Conservation (phyloP, 2,329 filamentous ascomycete genomes). For the Laburnicola sp. region DNA sequence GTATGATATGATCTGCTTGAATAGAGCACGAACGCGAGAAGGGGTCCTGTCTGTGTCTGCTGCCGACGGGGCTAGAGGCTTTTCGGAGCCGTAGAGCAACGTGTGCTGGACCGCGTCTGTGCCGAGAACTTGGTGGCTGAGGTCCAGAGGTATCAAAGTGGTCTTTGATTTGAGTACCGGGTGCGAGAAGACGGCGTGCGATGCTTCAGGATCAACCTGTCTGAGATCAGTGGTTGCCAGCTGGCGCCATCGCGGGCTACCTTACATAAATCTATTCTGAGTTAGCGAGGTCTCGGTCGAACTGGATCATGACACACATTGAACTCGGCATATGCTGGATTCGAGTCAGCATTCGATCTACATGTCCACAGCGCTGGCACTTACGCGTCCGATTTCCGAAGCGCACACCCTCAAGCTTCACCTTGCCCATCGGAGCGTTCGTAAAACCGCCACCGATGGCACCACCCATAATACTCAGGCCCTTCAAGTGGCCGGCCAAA, state of each 20-base stretch:
- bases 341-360: neutral
- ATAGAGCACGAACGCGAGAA: slow-evolving; percentile 68
- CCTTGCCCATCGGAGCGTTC: slow-evolving; percentile 66
- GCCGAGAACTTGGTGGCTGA: slow-evolving; percentile 88
- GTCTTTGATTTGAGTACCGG: slow-evolving; percentile 72
- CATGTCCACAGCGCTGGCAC: neutral
- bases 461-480: slow-evolving; percentile 90
- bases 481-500: slow-evolving; percentile 72
- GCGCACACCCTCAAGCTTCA: slow-evolving; percentile 53
- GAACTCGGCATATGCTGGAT: slow-evolving; percentile 71
- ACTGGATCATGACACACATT: slow-evolving; percentile 66
- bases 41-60: slow-evolving; percentile 27
- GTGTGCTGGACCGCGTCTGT: slow-evolving; percentile 68
- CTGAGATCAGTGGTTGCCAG: slow-evolving; percentile 13
- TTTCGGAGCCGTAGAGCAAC: slow-evolving; percentile 63
- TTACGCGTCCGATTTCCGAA: slow-evolving; percentile 61
- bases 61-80: slow-evolving; percentile 19
- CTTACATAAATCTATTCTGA: slow-evolving; percentile 39
- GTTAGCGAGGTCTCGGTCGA: slow-evolving; percentile 9
- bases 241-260: neutral
- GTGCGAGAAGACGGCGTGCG: slow-evolving; percentile 73
- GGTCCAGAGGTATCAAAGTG: slow-evolving; percentile 80
- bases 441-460: slow-evolving; percentile 82
- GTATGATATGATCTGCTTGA: slow-evolving; percentile 85
- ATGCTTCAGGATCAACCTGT: slow-evolving; percentile 81